Evolutionary conservation across 106 monocot genomes (phyloP), one percentile per base, ranked within the genome.

Genomic region (Amphibolis antarctica): DNA sequence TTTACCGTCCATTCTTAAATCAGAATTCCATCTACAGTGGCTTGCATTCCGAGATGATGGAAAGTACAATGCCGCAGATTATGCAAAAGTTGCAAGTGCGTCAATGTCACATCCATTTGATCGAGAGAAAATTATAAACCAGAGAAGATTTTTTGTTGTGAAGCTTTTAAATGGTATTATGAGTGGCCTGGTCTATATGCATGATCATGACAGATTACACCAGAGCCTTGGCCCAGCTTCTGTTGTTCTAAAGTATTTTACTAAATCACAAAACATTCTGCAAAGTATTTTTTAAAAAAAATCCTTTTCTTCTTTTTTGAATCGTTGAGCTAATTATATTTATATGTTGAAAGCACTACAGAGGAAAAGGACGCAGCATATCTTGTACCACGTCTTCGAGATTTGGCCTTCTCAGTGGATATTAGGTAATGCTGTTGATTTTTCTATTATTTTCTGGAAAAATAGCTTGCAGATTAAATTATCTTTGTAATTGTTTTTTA

Each of bases 191-290:
- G 81, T 81, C 22, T 77, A 71, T 61, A 83, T 89, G 86, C 93
- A 94, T 75, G 69, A 84, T 42, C 76, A 79, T 80, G 86, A 89
- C 54, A 86, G 83, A 78, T 66, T 94, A 55, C 93, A 94, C 78
- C 93, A 89, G 66, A 94, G 93, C 66, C 83, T 94, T 26, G 93
- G 93, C 45, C 93, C 89, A 64, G 73, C 89, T 80, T 94, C 93
- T 69, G 71, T 94, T 81, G 68, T 89, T 71, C 79, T 94, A 63
- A 94, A 89, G 93, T 94, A 85, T 65, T 25, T 25, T 27, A 28
- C 57, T 57, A 12, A 14, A 26, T 57, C 15, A 12, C 0, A 13
- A 5, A 11, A 11, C 4, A 4, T 26, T 5, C 7, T 28, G 28
- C 28, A 28, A 19, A 57, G 57, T 57, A 27, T 23, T 28, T 57